phyloP scores from a whole-genome alignment of 768 basidiomycete species.

The Hygrophorus russula region DNA sequence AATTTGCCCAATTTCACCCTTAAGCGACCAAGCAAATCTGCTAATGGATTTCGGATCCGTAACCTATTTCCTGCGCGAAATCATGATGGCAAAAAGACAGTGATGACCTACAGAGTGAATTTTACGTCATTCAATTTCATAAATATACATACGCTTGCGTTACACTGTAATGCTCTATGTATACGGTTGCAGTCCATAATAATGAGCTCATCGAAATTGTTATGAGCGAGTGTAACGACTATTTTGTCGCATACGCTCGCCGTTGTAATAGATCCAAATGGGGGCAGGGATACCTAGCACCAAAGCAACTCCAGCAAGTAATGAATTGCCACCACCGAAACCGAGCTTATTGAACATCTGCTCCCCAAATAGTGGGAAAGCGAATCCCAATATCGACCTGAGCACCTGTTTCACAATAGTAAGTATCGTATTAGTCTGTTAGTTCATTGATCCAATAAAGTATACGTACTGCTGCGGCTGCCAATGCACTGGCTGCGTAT shows the following conservation, averaged over 20 bases:
- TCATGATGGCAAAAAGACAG: too few species aligned
- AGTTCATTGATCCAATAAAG: background rate
- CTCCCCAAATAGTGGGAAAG: constrained; percentile 52
- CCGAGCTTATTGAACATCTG: constrained; percentile 46
- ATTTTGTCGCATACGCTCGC: constrained; percentile 32
- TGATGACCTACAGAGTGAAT: too few species aligned
- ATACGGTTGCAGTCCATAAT: too few species aligned
- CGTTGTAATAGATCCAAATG: constrained; percentile 40
- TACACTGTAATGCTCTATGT: too few species aligned
- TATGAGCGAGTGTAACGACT: constrained; percentile 10
- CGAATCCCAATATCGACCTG: constrained; percentile 52
- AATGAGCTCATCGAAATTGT: too few species aligned
- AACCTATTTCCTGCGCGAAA: too few species aligned
- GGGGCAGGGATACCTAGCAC: constrained; percentile 49
- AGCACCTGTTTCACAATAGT: constrained; percentile 28
- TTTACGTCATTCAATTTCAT: too few species aligned
- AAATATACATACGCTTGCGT: too few species aligned
- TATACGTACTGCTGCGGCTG: constrained; percentile 41
- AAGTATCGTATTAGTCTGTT: background rate
- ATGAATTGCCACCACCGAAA: constrained; percentile 40
- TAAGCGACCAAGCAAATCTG: too few species aligned
- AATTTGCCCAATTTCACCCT: too few species aligned
- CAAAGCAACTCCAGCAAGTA: constrained; percentile 22
- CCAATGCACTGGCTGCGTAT: constrained; percentile 55
- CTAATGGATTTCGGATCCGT: too few species aligned